Percentiles rank a stretch among this genome's conserved stretches.
Evolutionary conservation across 1,284 basidiomycete genomes (phyloP).

Genomic region (Ceratobasidium sp.): DNA sequence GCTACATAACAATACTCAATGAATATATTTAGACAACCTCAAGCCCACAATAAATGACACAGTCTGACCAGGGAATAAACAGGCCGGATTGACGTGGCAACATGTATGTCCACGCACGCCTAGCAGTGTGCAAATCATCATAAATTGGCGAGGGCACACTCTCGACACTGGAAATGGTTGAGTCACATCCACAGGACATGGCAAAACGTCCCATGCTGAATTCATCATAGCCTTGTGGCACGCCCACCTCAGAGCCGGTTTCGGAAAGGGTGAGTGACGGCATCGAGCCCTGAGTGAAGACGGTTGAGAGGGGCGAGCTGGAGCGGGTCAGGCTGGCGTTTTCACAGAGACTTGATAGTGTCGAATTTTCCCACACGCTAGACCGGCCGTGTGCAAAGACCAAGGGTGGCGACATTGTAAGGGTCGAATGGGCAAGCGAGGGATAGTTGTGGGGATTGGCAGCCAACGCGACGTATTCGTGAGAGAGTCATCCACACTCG

Average conservation of each 20-base stretch:
- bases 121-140: too few species aligned
- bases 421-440: neutral
- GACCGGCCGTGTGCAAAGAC: neutral
- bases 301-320: neutral
- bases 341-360: neutral
- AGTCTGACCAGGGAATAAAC: too few species aligned
- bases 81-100: too few species aligned
- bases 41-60: too few species aligned
- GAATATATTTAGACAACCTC: too few species aligned
- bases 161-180: too few species aligned
- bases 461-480: neutral
- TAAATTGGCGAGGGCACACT: too few species aligned
- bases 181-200: too few species aligned
- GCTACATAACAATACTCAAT: too few species aligned
- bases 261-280: constrained; percentile 18
- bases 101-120: too few species aligned
- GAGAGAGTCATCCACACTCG: neutral
- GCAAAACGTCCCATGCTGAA: too few species aligned
- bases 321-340: neutral
- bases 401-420: neutral
- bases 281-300: constrained; percentile 10
- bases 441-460: neutral
- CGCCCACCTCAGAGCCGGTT: neutral
- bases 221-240: constrained; percentile 10
- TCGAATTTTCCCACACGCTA: neutral